Evolutionary conservation across 2,329 filamentous ascomycete species (phyloP).

Genomic region (Bertia moriformis): DNA sequence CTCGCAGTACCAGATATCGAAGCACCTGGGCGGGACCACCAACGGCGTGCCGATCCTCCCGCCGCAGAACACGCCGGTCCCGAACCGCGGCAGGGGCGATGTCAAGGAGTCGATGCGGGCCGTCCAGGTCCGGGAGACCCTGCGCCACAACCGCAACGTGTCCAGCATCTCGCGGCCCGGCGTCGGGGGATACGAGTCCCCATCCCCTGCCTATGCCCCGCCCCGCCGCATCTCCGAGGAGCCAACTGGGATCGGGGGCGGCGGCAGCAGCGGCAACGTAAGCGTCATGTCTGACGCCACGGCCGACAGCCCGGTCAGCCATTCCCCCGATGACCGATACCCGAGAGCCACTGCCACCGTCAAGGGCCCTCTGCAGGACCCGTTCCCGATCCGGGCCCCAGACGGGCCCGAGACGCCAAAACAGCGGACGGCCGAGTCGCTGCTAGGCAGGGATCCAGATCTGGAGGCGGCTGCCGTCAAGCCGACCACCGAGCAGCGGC

Average conservation of each 20-base stretch:
- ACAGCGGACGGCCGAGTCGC: slow-evolving; percentile 10
- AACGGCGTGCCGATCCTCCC: slow-evolving; percentile 79
- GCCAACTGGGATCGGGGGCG: too few species aligned
- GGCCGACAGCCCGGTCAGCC: slow-evolving; percentile 8
- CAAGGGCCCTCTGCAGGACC: slow-evolving; percentile 38
- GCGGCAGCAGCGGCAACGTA: too few species aligned
- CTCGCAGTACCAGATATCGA: slow-evolving; percentile 91
- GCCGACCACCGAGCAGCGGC: neutral
- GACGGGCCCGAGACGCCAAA: slow-evolving; percentile 13
- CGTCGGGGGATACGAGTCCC: slow-evolving; percentile 30
- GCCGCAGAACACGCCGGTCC: slow-evolving; percentile 66
- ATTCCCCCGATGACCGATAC: slow-evolving; percentile 36
- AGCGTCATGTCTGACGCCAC: slow-evolving; percentile 13
- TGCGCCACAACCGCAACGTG: slow-evolving; percentile 30
- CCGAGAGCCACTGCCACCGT: slow-evolving; percentile 38
- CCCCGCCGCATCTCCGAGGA: slow-evolving; percentile 53
- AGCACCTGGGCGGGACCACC: slow-evolving; percentile 68
- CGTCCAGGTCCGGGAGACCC: slow-evolving; percentile 36
- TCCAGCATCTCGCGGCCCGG: slow-evolving; percentile 26
- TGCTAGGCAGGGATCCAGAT: too few species aligned
- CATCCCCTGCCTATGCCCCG: slow-evolving; percentile 45
- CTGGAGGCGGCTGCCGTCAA: slow-evolving; percentile 3
- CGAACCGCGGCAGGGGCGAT: slow-evolving; percentile 68
- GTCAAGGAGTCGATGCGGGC: slow-evolving; percentile 70
- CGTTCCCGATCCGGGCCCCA: slow-evolving; percentile 25